Conservation (phyloP, 2,329 filamentous ascomycete genomes). For the Cryoendolithus antarcticus region DNA sequence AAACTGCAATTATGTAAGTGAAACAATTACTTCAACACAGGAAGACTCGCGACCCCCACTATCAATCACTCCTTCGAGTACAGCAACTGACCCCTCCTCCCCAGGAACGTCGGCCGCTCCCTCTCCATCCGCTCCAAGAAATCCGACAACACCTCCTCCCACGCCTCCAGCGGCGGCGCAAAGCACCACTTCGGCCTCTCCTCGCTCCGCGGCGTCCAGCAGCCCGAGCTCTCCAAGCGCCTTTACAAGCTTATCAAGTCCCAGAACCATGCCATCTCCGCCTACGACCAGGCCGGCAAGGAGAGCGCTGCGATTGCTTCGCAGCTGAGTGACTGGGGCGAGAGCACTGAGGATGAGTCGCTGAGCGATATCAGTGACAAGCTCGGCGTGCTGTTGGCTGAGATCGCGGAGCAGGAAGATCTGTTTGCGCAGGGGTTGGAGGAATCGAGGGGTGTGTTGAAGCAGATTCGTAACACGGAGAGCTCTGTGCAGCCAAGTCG, state of each 20-base stretch:
- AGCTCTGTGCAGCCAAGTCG: constrained; percentile 86
- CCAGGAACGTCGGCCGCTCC: constrained; percentile 39
- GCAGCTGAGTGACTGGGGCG: constrained; percentile 93
- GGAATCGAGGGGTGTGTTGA: constrained; percentile 68
- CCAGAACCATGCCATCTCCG: constrained; percentile 75
- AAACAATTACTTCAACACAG: too few species aligned
- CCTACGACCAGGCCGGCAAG: constrained; percentile 71
- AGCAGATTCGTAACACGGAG: constrained; percentile 91
- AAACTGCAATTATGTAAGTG: too few species aligned
- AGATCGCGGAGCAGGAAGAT: constrained; percentile 91
- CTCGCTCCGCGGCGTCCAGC: constrained; percentile 70
- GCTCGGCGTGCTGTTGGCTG: constrained; percentile 79
- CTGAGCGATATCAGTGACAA: constrained; percentile 91
- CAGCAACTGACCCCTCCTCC: too few species aligned
- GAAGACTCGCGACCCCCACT: too few species aligned
- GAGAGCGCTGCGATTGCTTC: constrained; percentile 76
- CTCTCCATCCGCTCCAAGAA: constrained; percentile 61
- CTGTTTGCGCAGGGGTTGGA: constrained; percentile 75
- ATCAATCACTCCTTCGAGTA: too few species aligned
- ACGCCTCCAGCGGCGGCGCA: constrained; percentile 26
- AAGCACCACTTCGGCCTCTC: constrained; percentile 68
- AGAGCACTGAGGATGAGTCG: constrained; percentile 75
- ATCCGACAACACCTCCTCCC: constrained; percentile 28
- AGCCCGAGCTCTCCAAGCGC: constrained; percentile 79
- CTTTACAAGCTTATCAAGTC: constrained; percentile 91